Conservation (phyloP, 768 basidiomycete genomes). For the Termitomyces sp. region DNA sequence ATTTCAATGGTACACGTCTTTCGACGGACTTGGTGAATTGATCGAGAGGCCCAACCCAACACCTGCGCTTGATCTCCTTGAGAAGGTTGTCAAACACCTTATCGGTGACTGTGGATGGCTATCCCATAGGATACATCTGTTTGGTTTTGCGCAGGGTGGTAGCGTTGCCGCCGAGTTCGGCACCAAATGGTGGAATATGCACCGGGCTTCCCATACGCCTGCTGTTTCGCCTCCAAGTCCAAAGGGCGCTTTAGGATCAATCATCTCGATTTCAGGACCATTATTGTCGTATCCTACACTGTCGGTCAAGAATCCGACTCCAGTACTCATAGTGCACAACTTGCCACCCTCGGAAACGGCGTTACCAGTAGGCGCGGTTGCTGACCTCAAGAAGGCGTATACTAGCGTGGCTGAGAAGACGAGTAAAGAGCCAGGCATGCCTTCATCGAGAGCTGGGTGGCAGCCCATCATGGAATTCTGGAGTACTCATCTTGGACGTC, state of each 20-base stretch:
- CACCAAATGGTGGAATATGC: slow-evolving; percentile 52
- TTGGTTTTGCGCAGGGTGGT: slow-evolving; percentile 89
- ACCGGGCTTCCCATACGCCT: slow-evolving; percentile 19
- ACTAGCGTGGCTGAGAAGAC: slow-evolving; percentile 46
- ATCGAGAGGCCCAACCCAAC: slow-evolving; percentile 74
- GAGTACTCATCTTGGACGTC: slow-evolving; percentile 62
- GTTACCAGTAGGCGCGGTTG: slow-evolving; percentile 43
- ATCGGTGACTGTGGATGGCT: slow-evolving; percentile 65
- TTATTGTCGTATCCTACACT: slow-evolving; percentile 77
- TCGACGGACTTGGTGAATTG: slow-evolving; percentile 75
- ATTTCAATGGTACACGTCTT: slow-evolving; percentile 86
- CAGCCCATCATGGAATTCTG: slow-evolving; percentile 84
- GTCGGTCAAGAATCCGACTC: slow-evolving; percentile 51
- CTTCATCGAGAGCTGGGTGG: slow-evolving; percentile 74
- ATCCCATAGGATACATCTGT: slow-evolving; percentile 68
- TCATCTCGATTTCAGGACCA: slow-evolving; percentile 70
- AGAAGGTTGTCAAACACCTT: slow-evolving; percentile 54
- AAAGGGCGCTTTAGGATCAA: slow-evolving; percentile 51
- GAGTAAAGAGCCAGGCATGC: slow-evolving; percentile 64
- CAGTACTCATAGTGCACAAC: slow-evolving; percentile 60
- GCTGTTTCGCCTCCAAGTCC: slow-evolving; percentile 17
- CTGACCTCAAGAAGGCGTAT: slow-evolving; percentile 64
- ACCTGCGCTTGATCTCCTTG: slow-evolving; percentile 56
- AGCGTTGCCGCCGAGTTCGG: slow-evolving; percentile 71
- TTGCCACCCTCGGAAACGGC: slow-evolving; percentile 43